A percentile compares a stretch with the other conserved stretches of the same genome.
These are phyloP conservation scores for Mucuna pruriens DNA, from an alignment of 306 rosid species.

Conservation along the genomic window DNA sequence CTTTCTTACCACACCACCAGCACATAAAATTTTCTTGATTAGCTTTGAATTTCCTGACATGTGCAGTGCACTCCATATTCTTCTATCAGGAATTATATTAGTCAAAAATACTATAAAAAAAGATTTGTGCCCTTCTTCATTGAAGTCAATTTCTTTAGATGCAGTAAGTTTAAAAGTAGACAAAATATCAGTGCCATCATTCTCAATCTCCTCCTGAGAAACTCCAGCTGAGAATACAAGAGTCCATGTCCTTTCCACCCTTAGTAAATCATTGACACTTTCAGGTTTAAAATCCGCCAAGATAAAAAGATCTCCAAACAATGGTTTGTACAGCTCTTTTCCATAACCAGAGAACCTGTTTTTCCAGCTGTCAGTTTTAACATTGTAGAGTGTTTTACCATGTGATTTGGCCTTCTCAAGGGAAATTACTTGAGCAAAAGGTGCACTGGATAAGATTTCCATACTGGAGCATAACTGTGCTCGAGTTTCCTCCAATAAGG, in stretches of 20 bases:
- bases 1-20: slow-evolving; percentile 50
- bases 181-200: slow-evolving; percentile 26
- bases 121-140: slow-evolving; percentile 29
- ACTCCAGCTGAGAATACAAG: slow-evolving; percentile 47
- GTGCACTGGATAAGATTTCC: slow-evolving; percentile 53
- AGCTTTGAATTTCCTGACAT: slow-evolving; percentile 44
- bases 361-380: slow-evolving; percentile 52
- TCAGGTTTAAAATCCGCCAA: slow-evolving; percentile 66
- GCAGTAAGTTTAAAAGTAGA: slow-evolving; percentile 54
- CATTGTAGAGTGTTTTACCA: slow-evolving; percentile 35
- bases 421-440: slow-evolving; percentile 54
- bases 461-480: slow-evolving; percentile 59
- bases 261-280: slow-evolving; percentile 49
- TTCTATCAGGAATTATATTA: slow-evolving; percentile 50
- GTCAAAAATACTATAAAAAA: slow-evolving; percentile 52
- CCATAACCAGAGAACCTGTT: slow-evolving; percentile 54
- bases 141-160: slow-evolving; percentile 38
- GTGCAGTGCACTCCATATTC: slow-evolving; percentile 67
- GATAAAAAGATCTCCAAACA: slow-evolving; percentile 67
- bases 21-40: slow-evolving; percentile 46
- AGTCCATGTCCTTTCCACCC: slow-evolving; percentile 59
- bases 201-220: slow-evolving; percentile 39
- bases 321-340: slow-evolving; percentile 61
- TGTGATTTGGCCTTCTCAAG: slow-evolving; percentile 36
- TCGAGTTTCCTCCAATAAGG: slow-evolving; percentile 22